Evolutionary conservation across 2,329 filamentous ascomycete genomes (phyloP), one percentile per base, ranked within the genome.

Genomic region (Pestalotiopsis sp.): DNA sequence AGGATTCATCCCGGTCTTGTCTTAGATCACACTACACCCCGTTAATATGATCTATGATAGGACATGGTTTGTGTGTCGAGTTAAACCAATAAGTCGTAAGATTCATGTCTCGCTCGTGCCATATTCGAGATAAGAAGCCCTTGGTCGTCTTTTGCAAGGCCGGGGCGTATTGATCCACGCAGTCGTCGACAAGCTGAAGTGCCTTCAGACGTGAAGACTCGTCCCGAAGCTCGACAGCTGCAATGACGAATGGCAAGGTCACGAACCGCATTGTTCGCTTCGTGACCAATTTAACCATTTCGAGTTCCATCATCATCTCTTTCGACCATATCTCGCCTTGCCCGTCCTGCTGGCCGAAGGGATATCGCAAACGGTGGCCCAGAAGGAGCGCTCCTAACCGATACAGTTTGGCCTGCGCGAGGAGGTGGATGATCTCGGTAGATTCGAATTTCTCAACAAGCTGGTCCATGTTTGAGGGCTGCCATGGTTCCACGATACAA

Each of bases 391-490:
- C 75, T 23, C 68, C 75, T 13, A 75, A 70, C 17, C 75, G 74
- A 45, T 77, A 77, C 14, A 76, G 67, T 66, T 72, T 75, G 45
- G 73, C 74, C 70, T 77, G 75, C 31, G 73, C 72, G 36, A 76
- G 75, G 25, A 77, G 72, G 31, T 73, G 52, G 65, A 77, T 69
- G 12, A 75, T 68, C 45, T 77, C 74, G 41, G 71, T 68, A 7
- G 73, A 66, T 31, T 71, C 64, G 65, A 75, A 76, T 27, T 68
- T 65, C 13, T 72, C 69, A 36, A 71, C 38, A 45, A 76, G 66
- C 13, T 71, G 49, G 65, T 57, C 69, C 12, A 68, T 49, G 17
- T 72, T 69, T 59, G 71, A 72, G 69, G 75, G 75, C 59, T 74
- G 72, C 75, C 74, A 77, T 69, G 70, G 17, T 57, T 76, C 73